phyloP scores from a whole-genome alignment of 2,329 filamentous ascomycete genomes.

The Penicillium occitanis region DNA sequence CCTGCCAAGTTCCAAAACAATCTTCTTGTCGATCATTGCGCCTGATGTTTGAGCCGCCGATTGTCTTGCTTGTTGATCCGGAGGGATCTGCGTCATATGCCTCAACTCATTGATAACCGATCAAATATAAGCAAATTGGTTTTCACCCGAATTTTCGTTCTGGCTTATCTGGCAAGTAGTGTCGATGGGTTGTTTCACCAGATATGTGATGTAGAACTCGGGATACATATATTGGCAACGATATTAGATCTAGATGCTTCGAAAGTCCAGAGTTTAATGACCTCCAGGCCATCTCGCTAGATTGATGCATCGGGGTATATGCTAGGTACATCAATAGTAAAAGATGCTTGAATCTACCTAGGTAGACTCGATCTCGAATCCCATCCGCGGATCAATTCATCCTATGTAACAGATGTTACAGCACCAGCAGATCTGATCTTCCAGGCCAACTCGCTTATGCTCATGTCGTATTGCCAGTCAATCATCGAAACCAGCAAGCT shows the following conservation, averaged over 20 bases:
- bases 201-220: background rate
- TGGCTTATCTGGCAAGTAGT: background rate
- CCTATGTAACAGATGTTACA: too few relatives aligned
- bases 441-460: background rate
- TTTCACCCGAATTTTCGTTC: background rate
- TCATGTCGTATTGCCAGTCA: background rate
- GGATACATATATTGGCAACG: background rate
- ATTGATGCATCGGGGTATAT: background rate
- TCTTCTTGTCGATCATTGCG: background rate
- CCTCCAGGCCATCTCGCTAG: background rate
- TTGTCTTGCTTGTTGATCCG: background rate
- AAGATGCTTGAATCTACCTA: background rate
- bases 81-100: background rate
- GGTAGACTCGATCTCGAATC: background rate
- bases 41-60: conserved; percentile 6
- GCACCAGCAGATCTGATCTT: background rate
- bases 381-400: background rate
- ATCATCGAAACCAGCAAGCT: background rate
- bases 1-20: background rate
- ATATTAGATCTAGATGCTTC: background rate
- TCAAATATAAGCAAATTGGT: background rate
- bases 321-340: background rate
- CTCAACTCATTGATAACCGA: background rate
- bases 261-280: background rate
- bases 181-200: background rate